Evolutionary conservation across 2,329 filamentous ascomycete species (phyloP).

Genomic region (Calonectria henricotiae): DNA sequence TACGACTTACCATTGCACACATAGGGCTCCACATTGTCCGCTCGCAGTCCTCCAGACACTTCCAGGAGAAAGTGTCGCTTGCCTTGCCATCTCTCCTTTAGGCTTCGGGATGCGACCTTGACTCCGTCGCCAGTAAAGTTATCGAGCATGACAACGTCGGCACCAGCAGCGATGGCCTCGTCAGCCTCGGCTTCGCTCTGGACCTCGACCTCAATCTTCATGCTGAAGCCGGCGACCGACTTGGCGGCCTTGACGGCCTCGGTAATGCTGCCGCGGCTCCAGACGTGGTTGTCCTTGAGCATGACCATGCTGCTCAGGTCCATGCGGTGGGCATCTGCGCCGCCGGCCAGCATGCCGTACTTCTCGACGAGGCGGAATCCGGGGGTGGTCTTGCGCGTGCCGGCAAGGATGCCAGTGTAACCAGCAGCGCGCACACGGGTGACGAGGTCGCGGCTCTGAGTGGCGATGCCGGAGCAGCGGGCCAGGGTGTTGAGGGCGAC

Average conservation of each 20-base stretch:
- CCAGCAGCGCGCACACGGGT: constrained; percentile 75
- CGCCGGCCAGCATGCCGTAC: constrained; percentile 96
- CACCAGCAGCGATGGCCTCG: constrained; percentile 91
- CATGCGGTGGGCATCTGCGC: constrained; percentile 92
- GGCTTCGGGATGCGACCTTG: constrained; percentile 78
- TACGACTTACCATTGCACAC: constrained; percentile 77
- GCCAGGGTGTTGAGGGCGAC: constrained; percentile 94
- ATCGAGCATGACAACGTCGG: constrained; percentile 97
- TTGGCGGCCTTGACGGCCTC: constrained; percentile 89
- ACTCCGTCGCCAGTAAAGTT: constrained; percentile 91
- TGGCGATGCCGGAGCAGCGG: constrained; percentile 92
- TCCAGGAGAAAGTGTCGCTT: constrained; percentile 86
- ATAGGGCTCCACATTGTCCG: constrained; percentile 87
- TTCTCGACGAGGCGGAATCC: constrained; percentile 97
- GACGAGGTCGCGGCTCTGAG: constrained; percentile 73
- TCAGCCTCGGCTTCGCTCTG: constrained; percentile 90
- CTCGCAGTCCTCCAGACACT: constrained; percentile 90
- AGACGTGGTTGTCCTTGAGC: constrained; percentile 99
- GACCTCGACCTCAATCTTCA: constrained; percentile 98
- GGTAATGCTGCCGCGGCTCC: constrained; percentile 89
- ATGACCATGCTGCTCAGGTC: constrained; percentile 97
- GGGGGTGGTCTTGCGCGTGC: constrained; percentile 96
- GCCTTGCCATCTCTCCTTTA: constrained; percentile 87
- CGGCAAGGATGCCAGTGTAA: constrained; percentile 88
- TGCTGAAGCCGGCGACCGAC: constrained; percentile 86